phyloP scores from a whole-genome alignment of 164 flowering plant genomes.

The Magnolia kwangsiensis region DNA sequence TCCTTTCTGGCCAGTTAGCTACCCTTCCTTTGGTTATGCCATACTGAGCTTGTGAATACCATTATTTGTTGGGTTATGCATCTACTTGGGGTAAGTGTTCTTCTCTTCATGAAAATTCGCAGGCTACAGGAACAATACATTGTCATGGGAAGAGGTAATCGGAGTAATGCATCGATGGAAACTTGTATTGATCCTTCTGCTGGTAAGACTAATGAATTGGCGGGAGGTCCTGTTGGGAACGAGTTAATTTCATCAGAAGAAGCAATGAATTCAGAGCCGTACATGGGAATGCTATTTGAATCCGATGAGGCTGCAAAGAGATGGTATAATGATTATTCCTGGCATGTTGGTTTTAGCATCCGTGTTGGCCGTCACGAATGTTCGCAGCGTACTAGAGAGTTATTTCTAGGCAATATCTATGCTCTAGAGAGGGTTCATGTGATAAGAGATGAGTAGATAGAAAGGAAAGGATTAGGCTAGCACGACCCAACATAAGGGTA shows the following conservation, averaged over 20 bases:
- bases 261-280: conserved; percentile 25
- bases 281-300: conserved; percentile 73
- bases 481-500: no score
- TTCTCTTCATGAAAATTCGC: no score
- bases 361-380: conserved; percentile 38
- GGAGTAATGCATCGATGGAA: no score
- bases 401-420: conserved; percentile 47
- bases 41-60: no score
- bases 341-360: conserved; percentile 54
- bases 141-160: no score
- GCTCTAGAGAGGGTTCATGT: conserved; percentile 50
- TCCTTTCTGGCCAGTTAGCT: no score
- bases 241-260: not conserved
- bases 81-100: no score
- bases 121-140: no score
- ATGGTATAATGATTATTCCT: conserved; percentile 62
- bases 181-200: not conserved
- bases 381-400: conserved; percentile 42
- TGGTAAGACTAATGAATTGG: not conserved
- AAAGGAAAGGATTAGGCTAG: no score
- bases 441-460: conserved; percentile 24
- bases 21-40: no score
- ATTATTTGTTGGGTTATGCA: no score
- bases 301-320: conserved; percentile 59
- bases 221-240: not conserved